Conservation (phyloP, 257 asterid genomes). For the Solanum gandarillasii region DNA sequence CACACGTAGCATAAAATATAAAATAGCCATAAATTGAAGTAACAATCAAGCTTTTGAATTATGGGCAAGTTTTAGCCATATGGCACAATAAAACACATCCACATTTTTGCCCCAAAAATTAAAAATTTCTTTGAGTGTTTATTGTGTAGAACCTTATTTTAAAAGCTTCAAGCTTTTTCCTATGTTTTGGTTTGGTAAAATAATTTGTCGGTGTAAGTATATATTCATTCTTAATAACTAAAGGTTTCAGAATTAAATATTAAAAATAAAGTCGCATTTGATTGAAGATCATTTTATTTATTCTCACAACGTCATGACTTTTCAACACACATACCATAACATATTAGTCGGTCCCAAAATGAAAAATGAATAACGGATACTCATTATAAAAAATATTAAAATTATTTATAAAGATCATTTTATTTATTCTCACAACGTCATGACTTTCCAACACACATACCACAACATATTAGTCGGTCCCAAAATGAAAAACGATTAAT, state of each 20-base stretch:
- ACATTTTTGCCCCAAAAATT: background rate
- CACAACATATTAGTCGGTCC: background rate
- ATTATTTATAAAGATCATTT: no score
- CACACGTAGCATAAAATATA: conserved; percentile 2
- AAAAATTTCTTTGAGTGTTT: background rate
- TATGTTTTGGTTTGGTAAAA: background rate
- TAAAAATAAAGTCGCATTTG: background rate
- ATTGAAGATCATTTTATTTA: no score
- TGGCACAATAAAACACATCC: background rate
- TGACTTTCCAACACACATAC: background rate
- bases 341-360: no score
- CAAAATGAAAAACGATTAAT: background rate
- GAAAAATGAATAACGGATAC: no score
- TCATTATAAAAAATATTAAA: no score
- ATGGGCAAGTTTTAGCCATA: conserved; percentile 10
- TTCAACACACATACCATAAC: no score
- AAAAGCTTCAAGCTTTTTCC: background rate
- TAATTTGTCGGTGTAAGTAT: background rate
- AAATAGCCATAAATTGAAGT: background rate
- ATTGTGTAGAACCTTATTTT: background rate
- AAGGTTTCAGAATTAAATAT: fast-evolving
- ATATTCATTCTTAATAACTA: background rate
- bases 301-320: no score
- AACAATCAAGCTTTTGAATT: background rate
- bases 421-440: background rate